A percentile compares a stretch with the other conserved stretches of the same genome.
These are phyloP conservation scores for Russula lepida DNA, from an alignment of 768 basidiomycete genomes.

Conservation along the genomic window DNA sequence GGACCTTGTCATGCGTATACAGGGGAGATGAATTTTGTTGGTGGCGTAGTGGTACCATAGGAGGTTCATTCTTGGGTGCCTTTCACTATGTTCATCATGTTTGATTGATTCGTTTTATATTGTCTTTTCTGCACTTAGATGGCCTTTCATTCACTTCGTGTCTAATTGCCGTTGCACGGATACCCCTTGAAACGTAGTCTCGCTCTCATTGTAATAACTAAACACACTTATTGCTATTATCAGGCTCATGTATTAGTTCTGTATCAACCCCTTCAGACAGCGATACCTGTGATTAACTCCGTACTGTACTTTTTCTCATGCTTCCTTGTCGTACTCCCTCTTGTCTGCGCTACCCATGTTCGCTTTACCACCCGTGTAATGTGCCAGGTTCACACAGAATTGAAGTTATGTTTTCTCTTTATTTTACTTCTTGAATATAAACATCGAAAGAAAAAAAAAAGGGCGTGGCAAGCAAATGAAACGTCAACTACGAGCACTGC, in stretches of 20 bases:
- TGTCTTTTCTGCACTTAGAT: neutral
- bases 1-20: constrained; percentile 2
- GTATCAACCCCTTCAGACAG: constrained; percentile 3
- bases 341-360: neutral
- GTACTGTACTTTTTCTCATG: neutral
- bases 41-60: neutral
- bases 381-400: neutral
- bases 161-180: neutral
- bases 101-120: neutral
- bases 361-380: neutral
- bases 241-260: constrained; percentile 5
- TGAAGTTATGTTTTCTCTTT: neutral
- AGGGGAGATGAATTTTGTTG: constrained; percentile 1
- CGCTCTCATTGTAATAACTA: neutral
- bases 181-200: constrained; percentile 1
- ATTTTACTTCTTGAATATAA: neutral
- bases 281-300: constrained; percentile 9
- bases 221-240: constrained; percentile 2
- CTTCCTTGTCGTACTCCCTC: constrained; percentile 1
- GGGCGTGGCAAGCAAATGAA: neutral
- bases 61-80: neutral
- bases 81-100: neutral
- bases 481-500: neutral
- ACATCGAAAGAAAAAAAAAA: neutral
- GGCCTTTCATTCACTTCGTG: neutral